Percentiles rank a stretch among this genome's conserved stretches.
These are phyloP conservation scores for Gelatoporia subvermispora DNA, from an alignment of 768 basidiomycete species.

Conservation along the genomic window DNA sequence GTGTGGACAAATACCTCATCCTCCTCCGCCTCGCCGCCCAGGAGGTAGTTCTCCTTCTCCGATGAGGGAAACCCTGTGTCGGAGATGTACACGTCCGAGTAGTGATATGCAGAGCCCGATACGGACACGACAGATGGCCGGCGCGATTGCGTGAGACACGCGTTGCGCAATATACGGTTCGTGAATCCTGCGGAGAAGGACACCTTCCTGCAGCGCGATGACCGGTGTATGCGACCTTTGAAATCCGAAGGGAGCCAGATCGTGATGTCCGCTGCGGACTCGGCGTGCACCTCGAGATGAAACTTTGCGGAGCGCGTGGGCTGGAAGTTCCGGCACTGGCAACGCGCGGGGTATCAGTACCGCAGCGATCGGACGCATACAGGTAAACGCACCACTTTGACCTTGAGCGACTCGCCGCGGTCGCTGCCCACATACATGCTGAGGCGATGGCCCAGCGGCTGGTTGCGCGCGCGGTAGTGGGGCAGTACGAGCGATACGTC, in stretches of 20 bases:
- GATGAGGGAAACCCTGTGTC: conserved; percentile 7
- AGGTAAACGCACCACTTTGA: conserved; percentile 64
- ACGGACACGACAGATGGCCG: conserved; percentile 23
- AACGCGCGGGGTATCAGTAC: conserved; percentile 14
- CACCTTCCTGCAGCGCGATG: conserved; percentile 34
- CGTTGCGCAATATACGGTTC: conserved; percentile 49
- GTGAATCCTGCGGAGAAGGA: conserved; percentile 67
- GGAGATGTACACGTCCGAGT: conserved; percentile 20
- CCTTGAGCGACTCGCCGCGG: conserved; percentile 46
- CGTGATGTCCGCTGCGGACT: conserved; percentile 57
- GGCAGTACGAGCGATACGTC: conserved; percentile 69
- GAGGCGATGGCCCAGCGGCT: conserved; percentile 69
- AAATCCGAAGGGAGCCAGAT: conserved; percentile 81
- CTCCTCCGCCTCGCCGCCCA: conserved; percentile 28
- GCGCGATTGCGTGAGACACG: conserved; percentile 23
- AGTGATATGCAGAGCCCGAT: conserved; percentile 11
- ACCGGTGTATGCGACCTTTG: conserved; percentile 54
- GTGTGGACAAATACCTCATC: conserved; percentile 65
- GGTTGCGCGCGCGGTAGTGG: conserved; percentile 71
- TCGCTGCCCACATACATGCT: conserved; percentile 60
- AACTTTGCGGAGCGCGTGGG: conserved; percentile 26
- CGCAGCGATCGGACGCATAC: conserved; percentile 36
- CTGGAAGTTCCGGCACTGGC: conserved; percentile 24
- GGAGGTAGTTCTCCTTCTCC: conserved; percentile 10
- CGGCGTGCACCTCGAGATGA: conserved; percentile 59